Evolutionary conservation across 306 rosid species (phyloP), one percentile per base, ranked within the genome.

Genomic region (Corylus avellana): DNA sequence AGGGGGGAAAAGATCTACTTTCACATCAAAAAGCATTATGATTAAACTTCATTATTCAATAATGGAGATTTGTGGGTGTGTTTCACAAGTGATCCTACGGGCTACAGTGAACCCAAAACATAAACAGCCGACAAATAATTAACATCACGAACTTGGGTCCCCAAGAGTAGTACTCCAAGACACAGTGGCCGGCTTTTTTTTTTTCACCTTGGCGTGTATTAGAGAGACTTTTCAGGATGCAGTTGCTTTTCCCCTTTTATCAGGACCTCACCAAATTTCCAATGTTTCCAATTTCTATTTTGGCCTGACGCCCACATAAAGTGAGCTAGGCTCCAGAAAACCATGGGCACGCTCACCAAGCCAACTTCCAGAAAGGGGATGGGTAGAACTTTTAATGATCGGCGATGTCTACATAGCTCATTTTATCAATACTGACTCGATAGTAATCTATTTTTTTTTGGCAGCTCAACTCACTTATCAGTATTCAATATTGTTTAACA

Each of bases 271-370:
- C 78, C 29, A 80, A 74, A 77, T 76, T 49, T 20, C 39, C 62
- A 29, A 49, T 29, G 37, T 75, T 83, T 62, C 77, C 73, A 44
- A 77, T 82, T 70, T 58, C 77, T 39, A 25, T 69, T 64, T 57
- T 54, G 75, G 58, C 70, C 84, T 54, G 73, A 56, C 66, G 25
- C 70, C 16, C 46, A 70, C 76, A 14, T 77, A 77, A 77, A 80
- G 74, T 62, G 74, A 56, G 25, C 25, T 22, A 22, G 76, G 77
- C 72, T 73, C 78, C 91, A 84, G 84, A 86, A 86, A 86, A 55
- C 82, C 85, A 75, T 71, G 87, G 69, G 69, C 66, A 69, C 72
- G 53, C 7, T 48, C 39, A 22, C 42, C 78, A 32, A 63, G 25
- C 68, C 83, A 81, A 55, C 79, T 75, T 81, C 74, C 77, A 78